A percentile compares a stretch with the other conserved stretches of the same genome.
Conservation (phyloP, 768 basidiomycete genomes). For the Dictyophora rubrovolvata region DNA sequence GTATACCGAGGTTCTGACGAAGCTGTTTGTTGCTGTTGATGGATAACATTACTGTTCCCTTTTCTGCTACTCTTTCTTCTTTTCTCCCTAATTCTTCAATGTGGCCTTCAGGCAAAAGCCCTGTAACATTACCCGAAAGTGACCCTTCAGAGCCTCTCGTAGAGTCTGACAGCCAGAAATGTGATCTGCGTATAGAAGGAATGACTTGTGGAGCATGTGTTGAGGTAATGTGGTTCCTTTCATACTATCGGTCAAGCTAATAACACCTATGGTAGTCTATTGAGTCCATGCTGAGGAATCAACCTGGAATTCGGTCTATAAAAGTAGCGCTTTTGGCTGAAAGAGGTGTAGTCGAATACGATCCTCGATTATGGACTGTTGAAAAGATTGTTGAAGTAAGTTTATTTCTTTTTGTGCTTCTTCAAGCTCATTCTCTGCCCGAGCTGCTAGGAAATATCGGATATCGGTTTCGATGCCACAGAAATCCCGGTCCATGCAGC, state of each 20-base stretch:
- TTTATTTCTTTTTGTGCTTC: constrained; percentile 10
- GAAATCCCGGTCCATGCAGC: constrained; percentile 54
- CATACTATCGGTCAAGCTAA: neutral
- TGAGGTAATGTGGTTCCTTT: constrained; percentile 42
- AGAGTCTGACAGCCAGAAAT: constrained; percentile 28
- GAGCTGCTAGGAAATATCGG: constrained; percentile 69
- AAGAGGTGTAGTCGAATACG: constrained; percentile 84
- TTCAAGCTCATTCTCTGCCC: neutral
- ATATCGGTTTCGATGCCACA: constrained; percentile 86
- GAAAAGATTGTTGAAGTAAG: constrained; percentile 71
- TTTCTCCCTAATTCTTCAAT: constrained; percentile 2
- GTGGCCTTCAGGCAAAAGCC: constrained; percentile 1
- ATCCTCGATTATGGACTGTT: constrained; percentile 67
- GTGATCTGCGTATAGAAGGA: constrained; percentile 75
- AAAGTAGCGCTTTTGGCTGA: constrained; percentile 98
- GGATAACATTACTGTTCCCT: neutral
- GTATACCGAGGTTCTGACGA: neutral
- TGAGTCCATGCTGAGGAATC: constrained; percentile 69
- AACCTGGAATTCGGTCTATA: constrained; percentile 82
- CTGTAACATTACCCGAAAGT: neutral
- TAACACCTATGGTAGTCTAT: constrained; percentile 44
- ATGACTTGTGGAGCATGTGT: constrained; percentile 90
- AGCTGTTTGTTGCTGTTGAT: neutral
- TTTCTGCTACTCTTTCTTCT: constrained; percentile 6
- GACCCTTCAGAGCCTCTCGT: neutral